phyloP scores from a whole-genome alignment of 73 alveolate genomes.

The Blepharisma stoltei region DNA sequence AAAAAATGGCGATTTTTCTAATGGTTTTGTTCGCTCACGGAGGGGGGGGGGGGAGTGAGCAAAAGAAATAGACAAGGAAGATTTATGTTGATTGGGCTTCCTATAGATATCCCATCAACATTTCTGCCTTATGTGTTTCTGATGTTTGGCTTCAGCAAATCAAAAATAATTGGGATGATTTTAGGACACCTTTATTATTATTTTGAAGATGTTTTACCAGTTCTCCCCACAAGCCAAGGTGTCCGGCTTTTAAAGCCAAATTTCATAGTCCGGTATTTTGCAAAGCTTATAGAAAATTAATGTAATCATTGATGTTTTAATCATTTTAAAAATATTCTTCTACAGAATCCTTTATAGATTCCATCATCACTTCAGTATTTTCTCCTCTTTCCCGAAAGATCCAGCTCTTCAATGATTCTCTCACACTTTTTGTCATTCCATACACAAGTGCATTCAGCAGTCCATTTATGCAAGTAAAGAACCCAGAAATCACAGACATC shows the following conservation, averaged over 20 bases:
- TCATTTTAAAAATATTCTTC: too few species aligned
- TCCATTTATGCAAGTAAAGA: conserved; percentile 4
- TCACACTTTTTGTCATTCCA: neutral
- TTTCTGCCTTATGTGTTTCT: conserved; percentile 15
- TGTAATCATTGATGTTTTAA: neutral
- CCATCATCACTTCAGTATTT: too few species aligned
- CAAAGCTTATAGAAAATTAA: conserved; percentile 17
- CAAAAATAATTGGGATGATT: neutral
- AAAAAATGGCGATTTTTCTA: too few species aligned
- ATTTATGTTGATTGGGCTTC: neutral
- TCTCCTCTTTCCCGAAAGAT: neutral
- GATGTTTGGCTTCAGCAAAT: neutral
- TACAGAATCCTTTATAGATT: too few species aligned
- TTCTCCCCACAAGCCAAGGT: neutral
- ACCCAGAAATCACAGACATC: neutral
- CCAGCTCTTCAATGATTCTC: neutral
- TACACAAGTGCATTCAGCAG: conserved; percentile 6
- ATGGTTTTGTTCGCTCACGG: too few species aligned
- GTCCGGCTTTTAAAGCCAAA: neutral
- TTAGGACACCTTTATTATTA: conserved; percentile 1
- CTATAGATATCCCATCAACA: conserved; percentile 1
- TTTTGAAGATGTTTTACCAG: conserved; percentile 8
- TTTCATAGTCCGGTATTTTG: neutral
- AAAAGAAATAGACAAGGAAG: conserved; percentile 18
- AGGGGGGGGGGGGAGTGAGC: too few species aligned